A percentile compares a stretch with the other conserved stretches of the same genome.
These are phyloP conservation scores for Crithidia brevicula DNA, from an alignment of 208 protist species.

Conservation along the genomic window DNA sequence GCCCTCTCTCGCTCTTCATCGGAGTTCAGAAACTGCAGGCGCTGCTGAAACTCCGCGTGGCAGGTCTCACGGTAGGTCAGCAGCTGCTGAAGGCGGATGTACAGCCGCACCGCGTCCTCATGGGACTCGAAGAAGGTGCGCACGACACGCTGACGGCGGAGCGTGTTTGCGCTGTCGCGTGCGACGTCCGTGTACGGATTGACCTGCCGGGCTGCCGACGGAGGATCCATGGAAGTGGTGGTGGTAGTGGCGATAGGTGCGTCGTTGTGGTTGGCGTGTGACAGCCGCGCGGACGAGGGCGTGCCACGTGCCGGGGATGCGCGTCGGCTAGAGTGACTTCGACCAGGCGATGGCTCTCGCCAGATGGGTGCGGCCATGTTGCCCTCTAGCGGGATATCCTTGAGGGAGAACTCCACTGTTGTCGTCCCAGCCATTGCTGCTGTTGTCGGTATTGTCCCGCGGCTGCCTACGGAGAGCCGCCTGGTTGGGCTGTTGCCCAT, in stretches of 20 bases:
- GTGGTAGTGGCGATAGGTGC: too few relatives aligned
- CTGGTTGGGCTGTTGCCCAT: background rate
- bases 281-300: background rate
- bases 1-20: constrained; percentile 5
- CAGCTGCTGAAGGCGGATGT: constrained; percentile 27
- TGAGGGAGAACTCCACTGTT: constrained; percentile 18
- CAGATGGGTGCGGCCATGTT: constrained; percentile 21
- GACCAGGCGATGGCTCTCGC: constrained; percentile 8
- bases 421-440: background rate
- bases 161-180: constrained; percentile 10
- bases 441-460: background rate
- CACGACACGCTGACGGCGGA: constrained; percentile 13
- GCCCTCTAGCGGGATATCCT: constrained; percentile 11
- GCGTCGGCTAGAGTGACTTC: background rate
- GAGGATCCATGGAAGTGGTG: too few relatives aligned
- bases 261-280: background rate
- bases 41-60: constrained; percentile 24
- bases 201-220: background rate
- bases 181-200: constrained; percentile 18
- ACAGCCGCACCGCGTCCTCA: constrained; percentile 29
- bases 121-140: constrained; percentile 27
- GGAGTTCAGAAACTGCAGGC: constrained; percentile 6
- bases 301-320: background rate
- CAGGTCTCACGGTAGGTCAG: constrained; percentile 12
- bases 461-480: background rate